A percentile compares a stretch with the other conserved stretches of the same genome.
phyloP scores from a whole-genome alignment of 108 stramenopile genomes.

The Hondaea fermentalgiana region DNA sequence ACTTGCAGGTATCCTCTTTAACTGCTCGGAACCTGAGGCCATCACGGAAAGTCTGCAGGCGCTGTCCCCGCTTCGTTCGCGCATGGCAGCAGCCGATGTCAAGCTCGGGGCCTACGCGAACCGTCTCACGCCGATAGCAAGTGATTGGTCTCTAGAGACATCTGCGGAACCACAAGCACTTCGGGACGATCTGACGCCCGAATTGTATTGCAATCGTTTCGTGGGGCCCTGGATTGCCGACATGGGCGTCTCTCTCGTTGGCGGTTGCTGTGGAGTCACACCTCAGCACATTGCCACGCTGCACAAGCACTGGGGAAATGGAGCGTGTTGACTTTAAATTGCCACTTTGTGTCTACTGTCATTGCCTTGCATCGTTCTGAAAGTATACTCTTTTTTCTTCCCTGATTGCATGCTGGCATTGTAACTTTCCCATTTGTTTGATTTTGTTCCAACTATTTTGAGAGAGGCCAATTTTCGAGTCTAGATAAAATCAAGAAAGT shows the following conservation, averaged over 20 bases:
- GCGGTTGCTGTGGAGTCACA: conserved; percentile 78
- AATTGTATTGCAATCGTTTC: conserved; percentile 58
- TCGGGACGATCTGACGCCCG: conserved; percentile 58
- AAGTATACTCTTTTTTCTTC: too few relatives aligned
- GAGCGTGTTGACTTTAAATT: not conserved
- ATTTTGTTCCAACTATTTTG: too few relatives aligned
- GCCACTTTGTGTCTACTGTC: too few relatives aligned
- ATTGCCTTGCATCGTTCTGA: too few relatives aligned
- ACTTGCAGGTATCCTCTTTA: conserved; percentile 61
- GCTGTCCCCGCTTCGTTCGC: conserved; percentile 22
- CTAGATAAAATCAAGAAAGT: too few relatives aligned
- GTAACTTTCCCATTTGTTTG: too few relatives aligned
- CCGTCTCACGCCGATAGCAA: conserved; percentile 58
- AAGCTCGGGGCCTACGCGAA: conserved; percentile 70
- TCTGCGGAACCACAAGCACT: conserved; percentile 63
- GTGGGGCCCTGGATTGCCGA: conserved; percentile 51
- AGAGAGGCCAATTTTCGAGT: too few relatives aligned
- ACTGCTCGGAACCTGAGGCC: conserved; percentile 69
- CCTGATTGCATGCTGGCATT: too few relatives aligned
- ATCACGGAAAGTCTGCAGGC: conserved; percentile 54
- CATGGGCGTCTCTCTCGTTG: conserved; percentile 50
- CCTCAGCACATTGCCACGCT: conserved; percentile 52
- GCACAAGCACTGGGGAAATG: not conserved
- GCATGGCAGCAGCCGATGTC: conserved; percentile 30
- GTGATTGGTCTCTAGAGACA: conserved; percentile 62